phyloP scores from a whole-genome alignment of 2,329 filamentous ascomycete species.

The Verticillium dahliae region DNA sequence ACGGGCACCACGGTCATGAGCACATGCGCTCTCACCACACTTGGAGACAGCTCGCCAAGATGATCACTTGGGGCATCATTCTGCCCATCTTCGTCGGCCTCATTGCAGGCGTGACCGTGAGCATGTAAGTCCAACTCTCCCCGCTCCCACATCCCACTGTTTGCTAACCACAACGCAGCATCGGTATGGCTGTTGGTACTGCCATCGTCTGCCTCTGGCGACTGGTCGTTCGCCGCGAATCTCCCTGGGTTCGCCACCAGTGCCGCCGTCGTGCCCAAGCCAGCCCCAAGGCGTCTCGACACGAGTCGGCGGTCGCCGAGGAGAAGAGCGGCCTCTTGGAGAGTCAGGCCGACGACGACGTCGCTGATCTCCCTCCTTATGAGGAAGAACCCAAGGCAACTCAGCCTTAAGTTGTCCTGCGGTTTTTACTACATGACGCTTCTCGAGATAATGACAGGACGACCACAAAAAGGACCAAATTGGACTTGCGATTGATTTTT shows the following conservation, averaged over 20 bases:
- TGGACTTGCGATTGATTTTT: not conserved
- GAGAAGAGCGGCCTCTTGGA: constrained; percentile 46
- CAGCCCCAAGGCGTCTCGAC: constrained; percentile 24
- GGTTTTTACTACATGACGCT: not conserved
- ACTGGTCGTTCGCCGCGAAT: constrained; percentile 37
- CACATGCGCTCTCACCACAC: constrained; percentile 21
- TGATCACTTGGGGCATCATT: constrained; percentile 55
- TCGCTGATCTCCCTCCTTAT: constrained; percentile 21
- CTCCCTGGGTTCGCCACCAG: constrained; percentile 21
- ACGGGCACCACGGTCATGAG: constrained; percentile 19
- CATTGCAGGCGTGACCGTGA: constrained; percentile 60
- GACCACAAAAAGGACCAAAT: not conserved
- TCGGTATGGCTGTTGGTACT: constrained; percentile 62
- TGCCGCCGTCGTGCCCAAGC: constrained; percentile 20
- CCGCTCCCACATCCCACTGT: constrained; percentile 10
- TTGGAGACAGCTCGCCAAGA: constrained; percentile 43
- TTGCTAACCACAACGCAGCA: constrained; percentile 19
- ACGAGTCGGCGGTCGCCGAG: constrained; percentile 30
- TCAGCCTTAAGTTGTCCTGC: constrained; percentile 1
- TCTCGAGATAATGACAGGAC: not conserved
- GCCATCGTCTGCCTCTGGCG: constrained; percentile 54
- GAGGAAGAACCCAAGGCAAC: constrained; percentile 7
- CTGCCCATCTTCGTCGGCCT: constrained; percentile 64
- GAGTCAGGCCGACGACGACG: constrained; percentile 19
- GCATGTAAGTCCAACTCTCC: constrained; percentile 40